Percentiles rank a stretch among this genome's conserved stretches.
These are phyloP conservation scores for Halenospora varia DNA, from an alignment of 495 filamentous ascomycete genomes.

Conservation along the genomic window DNA sequence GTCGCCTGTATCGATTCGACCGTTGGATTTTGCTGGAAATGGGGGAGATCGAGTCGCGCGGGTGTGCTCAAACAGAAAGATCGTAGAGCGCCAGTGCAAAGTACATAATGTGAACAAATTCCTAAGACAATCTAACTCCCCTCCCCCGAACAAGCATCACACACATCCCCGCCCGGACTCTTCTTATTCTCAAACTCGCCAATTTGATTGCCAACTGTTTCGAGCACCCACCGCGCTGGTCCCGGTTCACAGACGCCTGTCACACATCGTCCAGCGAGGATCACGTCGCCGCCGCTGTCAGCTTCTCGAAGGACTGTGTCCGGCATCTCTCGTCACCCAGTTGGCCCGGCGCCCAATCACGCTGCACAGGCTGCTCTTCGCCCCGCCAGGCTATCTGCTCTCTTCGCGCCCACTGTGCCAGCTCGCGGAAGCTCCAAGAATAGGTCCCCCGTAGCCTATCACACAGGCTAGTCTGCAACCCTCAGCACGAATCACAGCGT, in stretches of 20 bases:
- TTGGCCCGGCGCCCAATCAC: background rate
- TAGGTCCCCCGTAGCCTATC: background rate
- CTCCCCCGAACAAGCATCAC: background rate
- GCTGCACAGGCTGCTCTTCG: background rate
- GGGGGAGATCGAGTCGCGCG: background rate
- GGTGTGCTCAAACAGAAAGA: background rate
- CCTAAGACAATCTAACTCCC: background rate
- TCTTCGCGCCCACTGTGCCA: background rate
- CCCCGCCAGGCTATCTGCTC: background rate
- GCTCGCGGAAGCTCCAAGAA: background rate
- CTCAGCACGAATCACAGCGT: background rate
- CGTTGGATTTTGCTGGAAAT: background rate
- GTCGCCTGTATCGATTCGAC: conserved; percentile 4
- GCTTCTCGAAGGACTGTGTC: background rate
- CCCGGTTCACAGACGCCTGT: background rate
- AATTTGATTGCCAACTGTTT: background rate
- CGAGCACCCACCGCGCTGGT: background rate
- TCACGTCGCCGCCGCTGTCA: background rate
- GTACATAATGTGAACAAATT: background rate
- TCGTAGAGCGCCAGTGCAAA: background rate
- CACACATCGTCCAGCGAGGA: background rate
- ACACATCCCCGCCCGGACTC: background rate
- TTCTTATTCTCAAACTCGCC: background rate
- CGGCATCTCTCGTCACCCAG: background rate
- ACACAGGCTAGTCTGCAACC: background rate